Evolutionary conservation across 73 alveolate species (phyloP), one percentile per base, ranked within the genome.

Genomic region (Effrenium voratum): DNA sequence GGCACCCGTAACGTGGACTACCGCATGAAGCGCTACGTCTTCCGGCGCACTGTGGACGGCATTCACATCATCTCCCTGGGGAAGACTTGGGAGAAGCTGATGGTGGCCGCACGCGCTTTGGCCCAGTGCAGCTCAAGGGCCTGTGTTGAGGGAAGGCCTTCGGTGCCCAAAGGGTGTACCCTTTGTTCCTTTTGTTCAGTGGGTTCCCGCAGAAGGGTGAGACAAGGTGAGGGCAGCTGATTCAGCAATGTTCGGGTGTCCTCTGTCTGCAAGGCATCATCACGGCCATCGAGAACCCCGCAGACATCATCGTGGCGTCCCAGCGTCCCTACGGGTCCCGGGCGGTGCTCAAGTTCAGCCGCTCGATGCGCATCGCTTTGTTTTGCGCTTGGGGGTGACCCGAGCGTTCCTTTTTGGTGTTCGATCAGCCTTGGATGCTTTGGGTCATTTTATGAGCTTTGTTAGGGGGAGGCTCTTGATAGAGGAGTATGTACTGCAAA

Each of bases 301-400:
- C 36, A 12, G 91, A 81, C 73, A 81, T 81, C 91, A 81, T 81
- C 36, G 95, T 98, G 85, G 99, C 99, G 82, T 92, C 99, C 68
- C 99, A 93, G 97, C 99, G 99, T 75, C 99, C 99, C 87, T 99
- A 99, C 96, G 99, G 99, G 50, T 99, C 99, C 99, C 99, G 99
- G 94, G 99, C 99, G 38, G 99, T 99, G 91, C 99, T 99, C 95
- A 99, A 99, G 99, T 99, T 99, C 99, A 99, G 99, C 77, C 99
- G 94, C 83, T 15, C 32, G 94, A 83, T 34, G 5, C 38, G 10
- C 50, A 72, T n/a, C n/a, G n/a, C n/a, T n/a, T n/a, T n/a, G n/a
- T n/a, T n/a, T n/a, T n/a, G n/a, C n/a, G n/a, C n/a, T n/a, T n/a
- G n/a, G n/a, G n/a, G n/a, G n/a, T n/a, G n/a, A n/a, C n/a, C n/a